Evolutionary conservation across 768 basidiomycete species (phyloP).

Genomic region (Coprinopsis cinerea): DNA sequence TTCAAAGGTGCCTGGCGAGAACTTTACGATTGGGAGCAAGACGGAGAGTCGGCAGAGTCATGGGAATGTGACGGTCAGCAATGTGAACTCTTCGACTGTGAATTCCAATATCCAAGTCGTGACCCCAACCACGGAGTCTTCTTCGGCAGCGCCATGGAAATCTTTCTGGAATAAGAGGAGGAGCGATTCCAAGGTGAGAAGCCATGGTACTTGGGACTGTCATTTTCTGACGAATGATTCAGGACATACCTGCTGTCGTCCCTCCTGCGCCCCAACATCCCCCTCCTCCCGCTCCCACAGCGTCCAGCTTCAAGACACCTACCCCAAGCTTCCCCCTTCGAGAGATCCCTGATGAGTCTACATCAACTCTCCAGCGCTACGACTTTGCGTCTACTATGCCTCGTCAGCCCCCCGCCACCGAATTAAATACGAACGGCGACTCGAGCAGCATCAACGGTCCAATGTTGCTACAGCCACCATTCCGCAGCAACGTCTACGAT

Average conservation of each 20-base stretch:
- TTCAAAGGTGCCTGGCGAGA: constrained; percentile 1
- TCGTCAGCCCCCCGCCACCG: not conserved
- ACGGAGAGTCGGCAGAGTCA: no score
- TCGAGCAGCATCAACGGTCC: not conserved
- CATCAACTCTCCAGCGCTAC: not conserved
- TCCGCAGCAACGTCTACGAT: constrained; percentile 1
- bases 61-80: not conserved
- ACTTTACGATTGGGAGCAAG: constrained; percentile 1
- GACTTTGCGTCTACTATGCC: not conserved
- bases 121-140: not conserved
- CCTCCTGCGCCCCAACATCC: not conserved
- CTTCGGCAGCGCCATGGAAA: not conserved
- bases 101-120: not conserved
- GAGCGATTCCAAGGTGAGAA: not conserved
- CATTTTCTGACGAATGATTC: not conserved
- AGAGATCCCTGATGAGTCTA: not conserved
- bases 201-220: not conserved
- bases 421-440: not conserved
- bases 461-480: constrained; percentile 3
- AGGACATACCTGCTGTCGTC: not conserved
- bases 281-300: not conserved
- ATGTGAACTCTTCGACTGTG: not conserved
- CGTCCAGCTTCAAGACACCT: not conserved
- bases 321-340: not conserved
- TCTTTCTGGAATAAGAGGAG: not conserved